Evolutionary conservation across 441 rosid species (phyloP).

Genomic region (Gossypium davidsonii): DNA sequence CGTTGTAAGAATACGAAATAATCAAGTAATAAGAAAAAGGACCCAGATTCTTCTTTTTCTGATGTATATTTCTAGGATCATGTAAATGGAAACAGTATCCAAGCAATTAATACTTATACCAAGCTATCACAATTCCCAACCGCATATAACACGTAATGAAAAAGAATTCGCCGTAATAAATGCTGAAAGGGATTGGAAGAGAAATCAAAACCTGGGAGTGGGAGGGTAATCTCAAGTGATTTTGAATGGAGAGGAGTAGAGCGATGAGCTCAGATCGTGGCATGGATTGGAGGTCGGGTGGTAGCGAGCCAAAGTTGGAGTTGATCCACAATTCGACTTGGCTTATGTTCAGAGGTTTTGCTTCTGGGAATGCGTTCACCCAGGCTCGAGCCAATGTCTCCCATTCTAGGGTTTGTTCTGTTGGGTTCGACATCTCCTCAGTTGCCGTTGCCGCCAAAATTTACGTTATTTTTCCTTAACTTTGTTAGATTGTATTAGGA

Average conservation of each 20-base stretch:
- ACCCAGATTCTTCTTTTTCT: neutral
- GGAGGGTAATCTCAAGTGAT: constrained; percentile 53
- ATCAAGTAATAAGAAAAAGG: neutral
- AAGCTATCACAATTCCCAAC: too few species aligned
- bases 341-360: constrained; percentile 37
- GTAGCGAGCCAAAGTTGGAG: constrained; percentile 46
- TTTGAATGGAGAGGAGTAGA: constrained; percentile 74
- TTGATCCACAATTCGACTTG: constrained; percentile 62
- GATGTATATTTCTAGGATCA: too few species aligned
- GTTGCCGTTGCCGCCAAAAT: neutral
- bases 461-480: neutral
- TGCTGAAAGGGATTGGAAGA: neutral
- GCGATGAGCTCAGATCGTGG: constrained; percentile 71
- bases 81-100: neutral
- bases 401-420: constrained; percentile 51
- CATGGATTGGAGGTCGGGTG: constrained; percentile 73
- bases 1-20: neutral
- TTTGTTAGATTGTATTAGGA: too few species aligned
- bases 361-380: constrained; percentile 59
- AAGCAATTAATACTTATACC: neutral
- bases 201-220: constrained; percentile 26
- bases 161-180: neutral
- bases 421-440: constrained; percentile 24
- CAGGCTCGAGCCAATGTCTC: constrained; percentile 63
- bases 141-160: neutral